Base-by-base conservation (phyloP, 805 yeast species). In the Cyberlindnera galapagoensis region DNA sequence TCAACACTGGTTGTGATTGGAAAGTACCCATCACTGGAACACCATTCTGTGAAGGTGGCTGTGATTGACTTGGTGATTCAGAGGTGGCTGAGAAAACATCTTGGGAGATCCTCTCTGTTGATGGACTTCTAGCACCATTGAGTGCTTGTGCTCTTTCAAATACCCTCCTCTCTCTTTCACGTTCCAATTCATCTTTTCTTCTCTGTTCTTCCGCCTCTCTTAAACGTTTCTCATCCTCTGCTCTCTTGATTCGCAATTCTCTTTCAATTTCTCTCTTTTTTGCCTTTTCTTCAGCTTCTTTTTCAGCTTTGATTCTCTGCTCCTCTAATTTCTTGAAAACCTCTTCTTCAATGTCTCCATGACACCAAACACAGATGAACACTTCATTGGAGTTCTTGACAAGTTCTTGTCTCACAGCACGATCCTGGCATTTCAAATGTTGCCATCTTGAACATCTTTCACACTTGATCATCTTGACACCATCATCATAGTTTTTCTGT, bases 371-470 rank as follows among this genome's bases (percentile, higher is more conserved):
- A 40, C 56, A 51, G 14, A 51, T 40, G 28, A 51, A 43, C 4
- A 47, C 47, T 18, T 50, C 56, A 26, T 47, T 42, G 10, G 51
- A 33, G 26, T 47, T 43, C 18, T 40, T 49, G 6, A 49, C 45
- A 17, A 51, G 17, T 18, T 45, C 52, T 33, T 50, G 55, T 40
- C 51, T 52, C 20, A 44, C 43, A 4, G 37, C 21, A 30, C 54
- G 47, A 18, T 47, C 47, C 38, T 60, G 65, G 36, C 65, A 60
- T 25, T 51, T 53, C 28, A 46, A 39, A 41, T 60, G 65, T 37
- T 59, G 62, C 65, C 65, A 60, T 42, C 58, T 52, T 12, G 40
- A 42, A 40, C 65, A 60, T 35, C 56, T 55, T 26, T 52, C 58
- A 44, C 65, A 60, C 20, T 46, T 49, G 7, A 59, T 46, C 46